Base-by-base conservation (phyloP, 2,329 filamentous ascomycete genomes). In the Lecanoromycetidae sp. region DNA sequence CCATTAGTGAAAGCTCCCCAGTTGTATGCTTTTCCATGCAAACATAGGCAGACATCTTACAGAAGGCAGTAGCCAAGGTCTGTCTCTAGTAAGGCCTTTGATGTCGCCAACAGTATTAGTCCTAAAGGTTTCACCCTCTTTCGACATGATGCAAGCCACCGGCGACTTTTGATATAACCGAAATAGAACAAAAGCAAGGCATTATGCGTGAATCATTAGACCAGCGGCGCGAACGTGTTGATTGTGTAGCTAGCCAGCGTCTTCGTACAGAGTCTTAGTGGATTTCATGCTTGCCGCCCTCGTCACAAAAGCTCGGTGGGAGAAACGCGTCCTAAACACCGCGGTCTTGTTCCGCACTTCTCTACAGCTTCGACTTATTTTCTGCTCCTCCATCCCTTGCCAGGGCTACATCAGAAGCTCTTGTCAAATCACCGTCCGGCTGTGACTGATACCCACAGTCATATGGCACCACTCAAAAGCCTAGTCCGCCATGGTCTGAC, bases 51-150 rank as follows among this genome's bases (percentile, higher is more conserved):
- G 27, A 40, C 19, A 13, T 51, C 58, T 44, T 64, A 74, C 71
- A 60, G 66, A 71, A 57, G 72, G 65, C 54, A 74, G 67, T 34
- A 76, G 64, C 66, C 71, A 74, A 50, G 71, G 69, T 53, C 65
- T 63, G 37, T 61, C 58, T 41, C 57, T 54, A 23, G 52, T 50
- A 25, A 54, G 50, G 25, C 47, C 42, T 40, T 54, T 48, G 30
- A 51, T 50, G 45, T 52, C 48, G 33, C 30, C 48, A 32, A 55
- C 32, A 33, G 25, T 29, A 26, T 20, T n/a, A n/a, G 34, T 46
- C 19, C 13, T 23, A 35, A 48, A 46, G 13, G 35, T 25, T 17
- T 35, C 39, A 33, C 42, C 30, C 10, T 44, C 34, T 36, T n/a
- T 38, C 38, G 51, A 36, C 51, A 53, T 53, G 10, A 13, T 33